Evolutionary conservation across 1,284 basidiomycete species (phyloP), one percentile per base, ranked within the genome.

Genomic region (Ceratobasidium sp.): DNA sequence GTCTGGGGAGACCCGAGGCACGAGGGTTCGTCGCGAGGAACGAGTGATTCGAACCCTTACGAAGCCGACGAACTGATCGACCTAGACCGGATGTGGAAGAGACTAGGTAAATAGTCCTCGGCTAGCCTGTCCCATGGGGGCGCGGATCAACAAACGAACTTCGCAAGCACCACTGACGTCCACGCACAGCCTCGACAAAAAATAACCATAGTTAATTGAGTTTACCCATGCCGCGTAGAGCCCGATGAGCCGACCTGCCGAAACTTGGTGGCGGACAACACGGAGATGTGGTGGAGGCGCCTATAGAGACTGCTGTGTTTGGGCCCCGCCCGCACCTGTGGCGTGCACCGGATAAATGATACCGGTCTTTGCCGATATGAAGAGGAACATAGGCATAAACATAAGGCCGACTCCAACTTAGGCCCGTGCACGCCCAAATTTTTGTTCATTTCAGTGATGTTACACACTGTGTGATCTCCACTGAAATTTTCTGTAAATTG

Each of bases 81-180:
- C 39, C 60, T 63, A 63, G 18, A 63, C 60, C 60, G 60, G 60
- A 63, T 39, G 60, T 63, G 60, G 26, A 63, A 63, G 60, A 63
- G 60, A 63, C 60, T 63, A 63, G n/a, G n/a, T n/a, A n/a, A n/a
- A n/a, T n/a, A n/a, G n/a, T n/a, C n/a, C 72, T 75, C 72, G 72
- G 72, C 72, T 64, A 75, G 60, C 46, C n/a, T 49, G 42, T 23
- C 28, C 72, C 46, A 55, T 49, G 56, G 39, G 42, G n/a, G n/a
- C n/a, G 42, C 46, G 72, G 72, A 46, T 49, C 72, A n/a, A n/a
- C n/a, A n/a, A 63, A 18, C 42, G 42, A 18, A 33, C n/a, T 23
- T 28, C 53, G 28, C n/a, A 56, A 33, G 26, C 44, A 72, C 23
- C 42, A 72, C 39, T 39, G 53, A 55, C 55, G 28, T 61, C 40